Evolutionary conservation across 768 basidiomycete species (phyloP).

Genomic region (Amanita brunnescens): DNA sequence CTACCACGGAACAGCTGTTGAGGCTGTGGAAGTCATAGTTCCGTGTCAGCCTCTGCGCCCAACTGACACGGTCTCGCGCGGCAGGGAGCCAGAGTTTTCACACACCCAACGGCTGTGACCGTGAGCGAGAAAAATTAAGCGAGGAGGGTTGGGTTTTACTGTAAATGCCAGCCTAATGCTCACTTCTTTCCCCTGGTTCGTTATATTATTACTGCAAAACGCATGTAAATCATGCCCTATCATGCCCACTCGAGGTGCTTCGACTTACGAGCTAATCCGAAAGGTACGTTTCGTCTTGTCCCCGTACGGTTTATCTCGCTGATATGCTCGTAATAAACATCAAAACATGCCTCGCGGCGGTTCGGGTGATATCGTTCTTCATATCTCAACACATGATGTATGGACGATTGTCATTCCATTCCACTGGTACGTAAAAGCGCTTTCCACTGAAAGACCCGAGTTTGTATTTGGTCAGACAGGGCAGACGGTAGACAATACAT

Average conservation of each 20-base stretch:
- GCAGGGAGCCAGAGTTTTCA: neutral
- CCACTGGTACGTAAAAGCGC: neutral
- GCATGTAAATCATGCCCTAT: slow-evolving; percentile 2
- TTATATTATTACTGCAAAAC: neutral
- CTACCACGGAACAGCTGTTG: neutral
- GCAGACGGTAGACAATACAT: too few relatives aligned
- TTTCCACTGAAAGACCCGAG: neutral
- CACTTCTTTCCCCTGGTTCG: neutral
- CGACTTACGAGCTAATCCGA: neutral
- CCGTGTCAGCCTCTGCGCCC: neutral
- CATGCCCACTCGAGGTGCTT: neutral
- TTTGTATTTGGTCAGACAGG: too few relatives aligned
- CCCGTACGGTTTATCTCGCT: neutral
- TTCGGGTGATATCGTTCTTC: neutral
- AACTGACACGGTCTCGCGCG: slow-evolving; percentile 1
- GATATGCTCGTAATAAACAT: neutral
- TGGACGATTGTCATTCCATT: too few relatives aligned
- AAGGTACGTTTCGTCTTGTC: neutral
- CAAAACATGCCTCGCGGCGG: neutral
- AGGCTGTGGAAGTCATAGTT: neutral
- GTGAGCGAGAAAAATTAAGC: neutral
- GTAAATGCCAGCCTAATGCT: too few relatives aligned
- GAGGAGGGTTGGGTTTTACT: neutral
- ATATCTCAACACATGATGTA: neutral
- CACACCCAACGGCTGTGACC: neutral